Conservation (phyloP, 73 alveolate genomes). For the Stentor coeruleus region DNA sequence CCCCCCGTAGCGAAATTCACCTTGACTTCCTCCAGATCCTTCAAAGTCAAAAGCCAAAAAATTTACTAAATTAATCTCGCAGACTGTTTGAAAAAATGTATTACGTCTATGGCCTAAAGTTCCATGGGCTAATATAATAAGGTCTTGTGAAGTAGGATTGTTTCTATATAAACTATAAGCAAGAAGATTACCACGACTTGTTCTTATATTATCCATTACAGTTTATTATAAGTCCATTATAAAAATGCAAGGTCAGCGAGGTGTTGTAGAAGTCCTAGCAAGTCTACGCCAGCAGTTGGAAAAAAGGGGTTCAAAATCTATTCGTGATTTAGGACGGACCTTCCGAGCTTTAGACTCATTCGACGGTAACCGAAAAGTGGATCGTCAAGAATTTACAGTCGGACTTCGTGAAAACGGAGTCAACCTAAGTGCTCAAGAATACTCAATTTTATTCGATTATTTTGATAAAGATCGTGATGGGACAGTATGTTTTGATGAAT, state of each 20-base stretch:
- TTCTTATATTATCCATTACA: no score
- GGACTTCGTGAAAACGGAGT: slow-evolving; percentile 87
- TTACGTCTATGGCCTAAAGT: neutral
- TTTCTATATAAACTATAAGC: neutral
- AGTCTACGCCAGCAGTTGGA: no score
- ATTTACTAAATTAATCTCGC: no score
- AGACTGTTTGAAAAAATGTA: neutral
- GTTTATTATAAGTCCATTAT: neutral
- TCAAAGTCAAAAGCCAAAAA: neutral
- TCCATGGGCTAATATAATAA: neutral
- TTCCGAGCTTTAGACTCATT: slow-evolving; percentile 79
- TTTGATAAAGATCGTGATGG: slow-evolving; percentile 87
- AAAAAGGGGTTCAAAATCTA: slow-evolving; percentile 82
- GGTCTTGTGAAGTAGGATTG: neutral
- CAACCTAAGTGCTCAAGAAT: slow-evolving; percentile 47
- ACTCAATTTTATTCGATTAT: slow-evolving; percentile 36
- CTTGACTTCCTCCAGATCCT: slow-evolving; percentile 18
- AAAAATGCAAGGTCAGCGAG: no score
- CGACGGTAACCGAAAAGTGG: slow-evolving; percentile 89
- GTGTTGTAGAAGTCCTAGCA: no score
- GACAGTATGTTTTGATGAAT: slow-evolving; percentile 88
- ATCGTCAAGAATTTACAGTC: slow-evolving; percentile 81
- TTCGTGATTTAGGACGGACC: slow-evolving; percentile 76
- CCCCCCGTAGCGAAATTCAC: slow-evolving; percentile 14
- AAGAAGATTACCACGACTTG: neutral